Evolutionary conservation across 306 rosid genomes (phyloP), one percentile per base, ranked within the genome.

Genomic region (Astragalus glycyphyllos): DNA sequence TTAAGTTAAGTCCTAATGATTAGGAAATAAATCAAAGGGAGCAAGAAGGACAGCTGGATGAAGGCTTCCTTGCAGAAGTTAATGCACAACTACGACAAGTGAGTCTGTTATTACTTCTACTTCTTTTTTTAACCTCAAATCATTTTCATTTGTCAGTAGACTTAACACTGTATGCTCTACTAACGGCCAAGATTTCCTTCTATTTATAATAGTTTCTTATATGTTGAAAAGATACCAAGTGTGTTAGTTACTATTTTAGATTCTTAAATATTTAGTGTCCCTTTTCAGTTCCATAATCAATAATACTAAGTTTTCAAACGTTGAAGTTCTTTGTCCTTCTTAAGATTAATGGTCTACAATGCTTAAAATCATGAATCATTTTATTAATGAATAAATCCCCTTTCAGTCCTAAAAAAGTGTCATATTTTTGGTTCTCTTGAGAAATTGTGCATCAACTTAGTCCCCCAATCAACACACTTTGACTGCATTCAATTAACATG

Each of bases 1-100:
- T 68, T 48, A 77, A 65, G 68, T 44, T 35, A 44, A 41, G 41
- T 71, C 56, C 60, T 76, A 17, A 68, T 73, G 38, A 72, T 79
- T 79, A 93, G 98, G 93, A 87, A 80, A 81, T 93, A 82, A 53
- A 65, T 20, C 87, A 75, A 71, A 86, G 94, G 89, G 97, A 86
- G 58, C 82, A 81, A 85, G 97, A 80, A 74, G 98, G 98, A 69
- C 81, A 84, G 79, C 80, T 93, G 68, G 96, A 90, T 80, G 96
- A 93, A 84, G 97, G 98, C 29, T 88, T 90, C 79, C 98, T 93
- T 79, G 81, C 98, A 2, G 94, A 93, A 84, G 97, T 93, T 75
- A 90, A 71, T 65, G 98, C 96, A 9, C 98, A 93, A 78, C 86
- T 90, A 57, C 84, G 97, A 71, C 97, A 93, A 77, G 97, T 90